Conservation (phyloP, 1,139 yeast species). For the Blastobotrys illinoisensis region DNA sequence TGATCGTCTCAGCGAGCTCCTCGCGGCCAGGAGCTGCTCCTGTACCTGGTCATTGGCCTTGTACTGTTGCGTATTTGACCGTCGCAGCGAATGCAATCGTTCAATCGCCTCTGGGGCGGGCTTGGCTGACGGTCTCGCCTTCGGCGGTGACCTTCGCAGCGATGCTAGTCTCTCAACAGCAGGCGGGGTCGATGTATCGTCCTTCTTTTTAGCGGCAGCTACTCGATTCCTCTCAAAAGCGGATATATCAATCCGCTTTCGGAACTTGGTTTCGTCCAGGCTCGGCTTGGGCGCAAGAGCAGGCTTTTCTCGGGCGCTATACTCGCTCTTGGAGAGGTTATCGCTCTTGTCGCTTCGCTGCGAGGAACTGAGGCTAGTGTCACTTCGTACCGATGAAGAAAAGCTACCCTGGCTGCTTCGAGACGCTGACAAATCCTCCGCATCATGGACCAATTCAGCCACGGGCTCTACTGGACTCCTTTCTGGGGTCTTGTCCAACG, state of each 20-base stretch:
- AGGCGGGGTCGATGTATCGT: conserved; percentile 7
- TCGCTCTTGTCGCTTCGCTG: not conserved
- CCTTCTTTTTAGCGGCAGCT: not conserved
- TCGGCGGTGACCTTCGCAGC: conserved; percentile 11
- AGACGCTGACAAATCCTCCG: not conserved
- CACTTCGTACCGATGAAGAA: not conserved
- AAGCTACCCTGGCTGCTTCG: not conserved
- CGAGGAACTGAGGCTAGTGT: not conserved
- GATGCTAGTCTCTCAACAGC: conserved; percentile 9
- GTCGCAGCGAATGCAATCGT: conserved; percentile 21
- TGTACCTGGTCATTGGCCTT: conserved; percentile 23
- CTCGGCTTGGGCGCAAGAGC: not conserved
- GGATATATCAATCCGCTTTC: not conserved
- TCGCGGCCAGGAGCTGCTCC: conserved; percentile 20
- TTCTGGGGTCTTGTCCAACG: not conserved
- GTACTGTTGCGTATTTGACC: conserved; percentile 22
- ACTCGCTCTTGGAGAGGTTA: not conserved
- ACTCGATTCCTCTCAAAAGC: not conserved
- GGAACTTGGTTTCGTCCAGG: not conserved
- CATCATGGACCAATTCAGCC: not conserved
- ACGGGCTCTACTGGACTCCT: not conserved
- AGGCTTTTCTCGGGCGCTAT: not conserved
- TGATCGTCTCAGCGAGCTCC: conserved; percentile 18
- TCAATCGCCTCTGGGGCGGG: conserved; percentile 22
- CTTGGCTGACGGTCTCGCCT: conserved; percentile 2